Base-by-base conservation (phyloP, 495 filamentous ascomycete species). In the Neurospora cerealis region DNA sequence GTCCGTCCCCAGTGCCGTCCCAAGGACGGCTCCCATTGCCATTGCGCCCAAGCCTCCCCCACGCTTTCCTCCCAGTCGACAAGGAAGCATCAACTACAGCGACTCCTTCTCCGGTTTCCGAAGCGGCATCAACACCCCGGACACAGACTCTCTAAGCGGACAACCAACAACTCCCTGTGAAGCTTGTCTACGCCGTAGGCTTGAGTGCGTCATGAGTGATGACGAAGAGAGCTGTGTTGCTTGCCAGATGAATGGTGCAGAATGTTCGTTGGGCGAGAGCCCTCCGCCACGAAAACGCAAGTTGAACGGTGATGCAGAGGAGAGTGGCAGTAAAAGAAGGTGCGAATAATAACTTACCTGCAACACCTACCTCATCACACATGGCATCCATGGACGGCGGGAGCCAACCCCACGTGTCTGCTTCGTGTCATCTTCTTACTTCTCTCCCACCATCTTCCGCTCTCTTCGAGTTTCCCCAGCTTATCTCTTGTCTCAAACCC, bases 121-220 rank as follows among this genome's bases (percentile, higher is more conserved):
- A 75, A 83, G 79, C 76, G 84, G 85, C 75, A 80, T 84, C 70
- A 83, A 86, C 73, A 86, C 79, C 17, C 79, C 86, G n/a, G 86
- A 87, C 60, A 86, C 86, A 24, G 81, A 84, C 69, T 87, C 85
- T 34, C 77, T 83, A 71, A 85, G 79, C 79, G 82, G 84, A 28
- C 78, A 77, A n/a, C 70, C 78, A 28, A 76, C 81, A 44, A 66
- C 13, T 34, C 83, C 86, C 48, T 89, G 87, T 79, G 86, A 86
- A 77, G 81, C 92, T 54, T 99, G 96, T 83, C 86, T 93, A 73
- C 88, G 89, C 82, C 86, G 94, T 79, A 94, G 95, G 82, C 93
- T 90, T 77, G 91, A 94, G 78, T 99, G 96, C 84, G 93, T 96
- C 72, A 92, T 97, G 83, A 92, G 94, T 79, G 89, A 90, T 62